phyloP scores from a whole-genome alignment of 805 yeast genomes.

The Wickerhamiella sorbophila region DNA sequence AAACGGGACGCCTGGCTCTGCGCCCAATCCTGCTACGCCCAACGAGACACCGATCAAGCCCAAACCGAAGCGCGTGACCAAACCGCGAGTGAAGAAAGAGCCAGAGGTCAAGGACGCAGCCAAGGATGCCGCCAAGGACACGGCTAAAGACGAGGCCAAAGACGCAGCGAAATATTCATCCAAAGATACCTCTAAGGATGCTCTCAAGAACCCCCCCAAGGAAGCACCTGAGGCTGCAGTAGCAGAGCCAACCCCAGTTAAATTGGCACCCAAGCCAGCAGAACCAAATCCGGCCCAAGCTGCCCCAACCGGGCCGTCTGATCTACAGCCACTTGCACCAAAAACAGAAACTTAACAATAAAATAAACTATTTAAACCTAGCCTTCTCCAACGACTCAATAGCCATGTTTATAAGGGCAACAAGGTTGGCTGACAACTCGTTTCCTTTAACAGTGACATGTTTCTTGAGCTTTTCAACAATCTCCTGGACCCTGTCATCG shows the following conservation, averaged over 20 bases:
- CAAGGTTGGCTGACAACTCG: background rate
- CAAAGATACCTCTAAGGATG: background rate
- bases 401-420: background rate
- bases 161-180: constrained; percentile 7
- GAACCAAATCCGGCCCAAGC: constrained; percentile 2
- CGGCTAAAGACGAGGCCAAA: constrained; percentile 1
- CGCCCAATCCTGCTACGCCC: too few species aligned
- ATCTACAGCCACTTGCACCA: background rate
- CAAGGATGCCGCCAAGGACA: constrained; percentile 1
- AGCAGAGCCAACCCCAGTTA: background rate
- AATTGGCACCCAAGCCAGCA: background rate
- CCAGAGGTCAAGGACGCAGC: constrained; percentile 4
- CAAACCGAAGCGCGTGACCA: constrained; percentile 2
- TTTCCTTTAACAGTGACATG: background rate
- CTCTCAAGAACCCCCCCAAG: constrained; percentile 1
- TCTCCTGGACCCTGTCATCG: constrained; percentile 18
- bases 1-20: background rate
- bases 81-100: constrained; percentile 3
- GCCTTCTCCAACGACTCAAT: constrained; percentile 8
- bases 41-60: constrained; percentile 2
- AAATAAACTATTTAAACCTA: background rate
- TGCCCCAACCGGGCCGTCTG: constrained; percentile 3
- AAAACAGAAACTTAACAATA: background rate
- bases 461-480: constrained; percentile 23
- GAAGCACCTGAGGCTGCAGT: constrained; percentile 2